Evolutionary conservation across 768 basidiomycete species (phyloP).

Genomic region (Suillus fuscotomentosus): DNA sequence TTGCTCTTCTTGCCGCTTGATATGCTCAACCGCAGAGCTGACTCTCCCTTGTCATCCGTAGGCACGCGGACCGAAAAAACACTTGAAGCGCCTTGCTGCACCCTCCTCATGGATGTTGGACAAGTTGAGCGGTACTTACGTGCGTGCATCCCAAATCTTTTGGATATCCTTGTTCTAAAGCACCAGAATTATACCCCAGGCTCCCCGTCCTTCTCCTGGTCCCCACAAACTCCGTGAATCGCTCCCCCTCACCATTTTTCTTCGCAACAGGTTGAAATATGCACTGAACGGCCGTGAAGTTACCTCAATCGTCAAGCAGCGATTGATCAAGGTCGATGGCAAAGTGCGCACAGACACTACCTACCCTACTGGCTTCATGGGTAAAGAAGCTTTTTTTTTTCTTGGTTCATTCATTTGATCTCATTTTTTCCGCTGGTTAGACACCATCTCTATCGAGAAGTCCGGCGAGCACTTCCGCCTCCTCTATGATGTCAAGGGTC

Average conservation of each 20-base stretch:
- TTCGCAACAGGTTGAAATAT: constrained; percentile 99
- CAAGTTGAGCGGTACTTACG: constrained; percentile 95
- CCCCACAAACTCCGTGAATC: constrained; percentile 99
- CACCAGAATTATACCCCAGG: constrained; percentile 41
- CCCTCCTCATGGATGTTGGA: constrained; percentile 99
- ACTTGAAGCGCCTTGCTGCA: constrained; percentile 95
- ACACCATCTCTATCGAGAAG: constrained; percentile 96
- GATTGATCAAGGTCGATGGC: constrained; percentile 96
- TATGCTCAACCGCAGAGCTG: constrained; percentile 11
- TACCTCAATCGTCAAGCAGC: constrained; percentile 90
- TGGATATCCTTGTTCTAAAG: neutral
- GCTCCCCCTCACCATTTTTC: constrained; percentile 95
- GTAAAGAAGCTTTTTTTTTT: constrained; percentile 42
- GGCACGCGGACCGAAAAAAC: constrained; percentile 99
- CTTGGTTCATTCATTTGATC: neutral
- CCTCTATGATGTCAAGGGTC: constrained; percentile 98
- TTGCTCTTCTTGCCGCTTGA: constrained; percentile 1
- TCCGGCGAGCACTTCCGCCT: constrained; percentile 99
- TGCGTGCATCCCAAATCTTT: constrained; percentile 39
- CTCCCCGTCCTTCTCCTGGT: constrained; percentile 95
- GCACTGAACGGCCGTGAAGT: constrained; percentile 97
- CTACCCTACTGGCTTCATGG: constrained; percentile 97
- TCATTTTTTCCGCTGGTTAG: constrained; percentile 37
- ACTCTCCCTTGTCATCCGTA: constrained; percentile 33
- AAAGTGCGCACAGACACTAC: constrained; percentile 98